These are phyloP conservation scores for Pelomyxa schiedti DNA, from an alignment of 78 protist species.

Conservation along the genomic window DNA sequence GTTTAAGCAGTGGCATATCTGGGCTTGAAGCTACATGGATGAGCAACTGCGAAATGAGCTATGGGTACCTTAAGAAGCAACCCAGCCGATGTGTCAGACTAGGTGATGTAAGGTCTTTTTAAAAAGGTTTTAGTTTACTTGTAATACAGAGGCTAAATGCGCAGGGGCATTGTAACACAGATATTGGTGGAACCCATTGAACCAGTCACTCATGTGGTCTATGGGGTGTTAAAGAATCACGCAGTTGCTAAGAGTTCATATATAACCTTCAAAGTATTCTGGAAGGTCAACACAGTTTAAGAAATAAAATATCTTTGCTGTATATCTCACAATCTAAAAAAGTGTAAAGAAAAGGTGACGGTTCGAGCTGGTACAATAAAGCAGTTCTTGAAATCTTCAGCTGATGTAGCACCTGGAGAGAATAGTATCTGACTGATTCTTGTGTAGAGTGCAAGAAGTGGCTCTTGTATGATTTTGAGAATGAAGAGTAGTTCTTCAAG, in stretches of 20 bases:
- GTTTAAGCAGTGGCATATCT: slow-evolving; percentile 35
- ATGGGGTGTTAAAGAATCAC: too few relatives aligned
- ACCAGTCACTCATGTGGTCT: slow-evolving; percentile 51
- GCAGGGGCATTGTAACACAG: not conserved
- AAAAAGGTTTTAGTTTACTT: not conserved
- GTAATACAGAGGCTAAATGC: slow-evolving; percentile 7
- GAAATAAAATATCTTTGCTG: slow-evolving; percentile 31
- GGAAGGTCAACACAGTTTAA: slow-evolving; percentile 61
- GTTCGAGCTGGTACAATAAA: not conserved
- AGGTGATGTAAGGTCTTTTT: too few relatives aligned
- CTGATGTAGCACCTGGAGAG: not conserved
- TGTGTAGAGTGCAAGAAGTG: slow-evolving; percentile 16
- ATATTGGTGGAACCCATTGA: slow-evolving; percentile 21
- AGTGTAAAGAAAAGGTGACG: not conserved
- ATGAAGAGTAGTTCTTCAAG: slow-evolving; percentile 20
- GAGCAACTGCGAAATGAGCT: not conserved
- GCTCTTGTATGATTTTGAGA: slow-evolving; percentile 7
- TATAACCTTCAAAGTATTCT: slow-evolving; percentile 74
- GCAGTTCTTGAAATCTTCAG: not conserved
- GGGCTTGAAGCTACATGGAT: slow-evolving; percentile 32
- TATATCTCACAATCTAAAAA: not conserved
- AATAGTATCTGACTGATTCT: slow-evolving; percentile 4
- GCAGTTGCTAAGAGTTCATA: too few relatives aligned
- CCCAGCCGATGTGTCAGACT: too few relatives aligned
- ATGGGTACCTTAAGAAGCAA: not conserved